A percentile compares a stretch with the other conserved stretches of the same genome.
Conservation (phyloP, 2,329 filamentous ascomycete species). For the Aspergillus sp. region DNA sequence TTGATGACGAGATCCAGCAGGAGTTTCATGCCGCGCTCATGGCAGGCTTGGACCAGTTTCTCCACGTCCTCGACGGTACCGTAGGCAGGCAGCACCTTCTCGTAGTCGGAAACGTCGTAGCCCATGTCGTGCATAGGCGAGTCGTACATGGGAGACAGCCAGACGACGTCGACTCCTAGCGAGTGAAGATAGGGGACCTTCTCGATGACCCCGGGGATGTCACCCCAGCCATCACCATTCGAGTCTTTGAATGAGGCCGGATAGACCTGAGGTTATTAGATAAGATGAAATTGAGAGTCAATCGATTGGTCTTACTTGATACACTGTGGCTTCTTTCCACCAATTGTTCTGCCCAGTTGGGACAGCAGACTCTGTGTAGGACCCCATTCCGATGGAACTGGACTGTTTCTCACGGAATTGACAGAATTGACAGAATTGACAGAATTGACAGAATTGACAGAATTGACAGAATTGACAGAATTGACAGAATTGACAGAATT, state of each 20-base stretch:
- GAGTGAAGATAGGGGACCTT: slow-evolving; percentile 62
- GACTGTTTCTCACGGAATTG: not conserved
- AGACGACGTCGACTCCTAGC: slow-evolving; percentile 64
- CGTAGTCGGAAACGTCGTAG: slow-evolving; percentile 67
- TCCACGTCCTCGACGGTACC: slow-evolving; percentile 63
- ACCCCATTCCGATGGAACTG: not conserved
- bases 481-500: not conserved
- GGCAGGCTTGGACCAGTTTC: slow-evolving; percentile 54
- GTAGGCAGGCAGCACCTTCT: slow-evolving; percentile 60
- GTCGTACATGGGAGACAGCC: slow-evolving; percentile 66
- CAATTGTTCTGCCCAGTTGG: slow-evolving; percentile 27
- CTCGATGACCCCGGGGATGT: slow-evolving; percentile 62
- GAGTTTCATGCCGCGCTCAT: slow-evolving; percentile 62
- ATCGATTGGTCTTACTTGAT: slow-evolving; percentile 20
- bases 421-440: not conserved
- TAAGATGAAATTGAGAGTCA: not conserved
- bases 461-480: too few relatives aligned
- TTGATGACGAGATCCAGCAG: slow-evolving; percentile 73
- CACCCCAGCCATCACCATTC: slow-evolving; percentile 63
- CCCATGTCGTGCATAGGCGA: slow-evolving; percentile 68
- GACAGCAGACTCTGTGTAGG: not conserved
- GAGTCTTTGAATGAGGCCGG: slow-evolving; percentile 49
- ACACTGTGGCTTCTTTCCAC: slow-evolving; percentile 39
- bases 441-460: not conserved
- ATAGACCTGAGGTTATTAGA: slow-evolving; percentile 19